phyloP scores from a whole-genome alignment of 1,284 basidiomycete genomes.

The Boletus chippewaensis region DNA sequence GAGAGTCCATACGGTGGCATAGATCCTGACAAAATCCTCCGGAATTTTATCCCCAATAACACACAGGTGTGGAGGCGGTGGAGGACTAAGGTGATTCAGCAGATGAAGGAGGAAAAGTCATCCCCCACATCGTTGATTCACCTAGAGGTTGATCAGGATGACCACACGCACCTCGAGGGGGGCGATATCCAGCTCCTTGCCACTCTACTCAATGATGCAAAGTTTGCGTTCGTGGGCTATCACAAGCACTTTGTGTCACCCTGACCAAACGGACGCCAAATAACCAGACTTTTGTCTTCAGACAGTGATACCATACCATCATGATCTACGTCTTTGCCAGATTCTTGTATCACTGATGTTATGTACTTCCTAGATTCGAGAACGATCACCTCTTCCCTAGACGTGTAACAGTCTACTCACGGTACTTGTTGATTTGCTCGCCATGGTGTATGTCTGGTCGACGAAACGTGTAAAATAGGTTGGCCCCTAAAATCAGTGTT shows the following conservation, averaged over 20 bases:
- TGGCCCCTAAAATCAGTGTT: no score
- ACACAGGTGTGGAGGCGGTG: slow-evolving; percentile 27
- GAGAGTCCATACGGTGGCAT: slow-evolving; percentile 12
- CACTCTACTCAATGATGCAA: slow-evolving; percentile 19
- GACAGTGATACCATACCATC: no score
- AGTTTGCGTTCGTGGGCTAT: slow-evolving; percentile 24
- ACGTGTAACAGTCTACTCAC: no score
- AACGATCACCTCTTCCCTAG: no score
- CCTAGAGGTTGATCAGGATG: slow-evolving; percentile 14
- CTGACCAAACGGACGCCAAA: background rate
- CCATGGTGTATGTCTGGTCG: no score
- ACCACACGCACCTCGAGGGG: slow-evolving; percentile 6
- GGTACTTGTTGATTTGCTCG: no score
- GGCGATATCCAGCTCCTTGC: slow-evolving; percentile 17
- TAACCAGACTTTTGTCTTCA: background rate
- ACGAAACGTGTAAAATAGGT: no score
- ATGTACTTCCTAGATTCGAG: no score
- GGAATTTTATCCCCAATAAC: slow-evolving; percentile 25
- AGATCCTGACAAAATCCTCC: slow-evolving; percentile 19
- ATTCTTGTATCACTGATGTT: no score
- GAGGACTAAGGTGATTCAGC: slow-evolving; percentile 23
- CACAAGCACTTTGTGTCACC: slow-evolving; percentile 7
- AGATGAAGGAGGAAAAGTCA: slow-evolving; percentile 16
- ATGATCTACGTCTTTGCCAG: no score
- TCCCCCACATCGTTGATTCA: background rate